Base-by-base conservation (phyloP, 2,329 filamentous ascomycete genomes). In the Ambrosiella beaveri region DNA sequence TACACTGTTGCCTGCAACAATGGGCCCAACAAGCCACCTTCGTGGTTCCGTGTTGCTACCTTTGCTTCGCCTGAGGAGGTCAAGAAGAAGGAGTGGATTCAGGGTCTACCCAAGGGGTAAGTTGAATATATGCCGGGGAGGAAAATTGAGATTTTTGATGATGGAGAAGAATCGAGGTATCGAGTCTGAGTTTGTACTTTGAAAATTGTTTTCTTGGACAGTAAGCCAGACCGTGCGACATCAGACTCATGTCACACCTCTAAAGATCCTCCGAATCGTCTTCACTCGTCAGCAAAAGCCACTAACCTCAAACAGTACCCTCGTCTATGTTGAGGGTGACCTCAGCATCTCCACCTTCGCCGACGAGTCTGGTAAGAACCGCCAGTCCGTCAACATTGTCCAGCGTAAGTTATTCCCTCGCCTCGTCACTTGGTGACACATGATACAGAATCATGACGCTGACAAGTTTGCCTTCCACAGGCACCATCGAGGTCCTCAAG, bases 321-420 rank as follows among this genome's bases (percentile, higher is more conserved):
- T 88, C 55, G 76, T 98, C 62, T 88, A 81, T 66, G 74, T 97
- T 54, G 91, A 97, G 70, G 90, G 86, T 50, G 88, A 96, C 62
- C 85, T 84, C 62, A 73, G 73, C 63, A 81, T 91, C 73, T 76
- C 72, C 64, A 74, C 70, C 50, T 91, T 81, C 68, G 78, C 85
- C 64, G 82, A 85, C 64, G 68, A 74, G 59, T 85, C 93, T 52
- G 87, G 87, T 68, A 84, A 84, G 70, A 79, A 73, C 65, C 76
- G 75, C 64, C 79, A 71, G 57, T 67, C 73, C 54, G 69, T 96
- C 66, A 90, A 75, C 70, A 75, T 97, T 65, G 70, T 85, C 55
- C 88, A 95, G 73, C 84, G 91, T 95, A 81, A 66, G 86, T 76
- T 54, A 47, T 37, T 57, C 15, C 61, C 59, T 4, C 44, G 17